These are phyloP conservation scores for Ogataea chonburiensis DNA, from an alignment of 805 yeast species.

Conservation along the genomic window DNA sequence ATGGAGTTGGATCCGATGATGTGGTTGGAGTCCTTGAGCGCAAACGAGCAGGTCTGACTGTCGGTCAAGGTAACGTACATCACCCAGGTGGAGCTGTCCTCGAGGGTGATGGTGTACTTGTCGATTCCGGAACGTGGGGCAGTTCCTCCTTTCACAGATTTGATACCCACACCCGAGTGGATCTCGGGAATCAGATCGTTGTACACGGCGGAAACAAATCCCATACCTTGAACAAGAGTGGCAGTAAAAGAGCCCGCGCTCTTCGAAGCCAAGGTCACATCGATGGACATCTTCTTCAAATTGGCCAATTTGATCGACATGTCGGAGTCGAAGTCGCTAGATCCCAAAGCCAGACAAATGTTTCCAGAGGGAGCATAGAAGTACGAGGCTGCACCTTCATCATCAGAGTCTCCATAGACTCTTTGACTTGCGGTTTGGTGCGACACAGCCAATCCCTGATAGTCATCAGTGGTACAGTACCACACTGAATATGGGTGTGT, in stretches of 20 bases:
- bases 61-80: conserved; percentile 54
- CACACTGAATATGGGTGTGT: conserved; percentile 75
- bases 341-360: conserved; percentile 51
- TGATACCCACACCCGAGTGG: conserved; percentile 59
- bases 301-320: conserved; percentile 19
- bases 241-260: conserved; percentile 42
- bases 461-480: conserved; percentile 47
- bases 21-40: conserved; percentile 26
- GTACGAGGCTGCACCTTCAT: conserved; percentile 44
- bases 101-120: conserved; percentile 54
- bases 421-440: conserved; percentile 57
- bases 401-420: conserved; percentile 59
- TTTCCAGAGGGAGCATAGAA: conserved; percentile 62
- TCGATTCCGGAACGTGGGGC: conserved; percentile 43
- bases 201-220: conserved; percentile 67
- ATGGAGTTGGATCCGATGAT: conserved; percentile 45
- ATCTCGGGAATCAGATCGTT: conserved; percentile 52
- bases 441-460: conserved; percentile 59
- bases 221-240: conserved; percentile 82
- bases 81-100: conserved; percentile 58
- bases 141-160: conserved; percentile 42
- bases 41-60: conserved; percentile 35
- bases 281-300: conserved; percentile 23
- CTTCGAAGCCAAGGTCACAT: conserved; percentile 18
- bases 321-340: conserved; percentile 37